These are phyloP conservation scores for Casaregolazyma lundiana DNA, from an alignment of 1,139 yeast genomes.

Conservation along the genomic window DNA sequence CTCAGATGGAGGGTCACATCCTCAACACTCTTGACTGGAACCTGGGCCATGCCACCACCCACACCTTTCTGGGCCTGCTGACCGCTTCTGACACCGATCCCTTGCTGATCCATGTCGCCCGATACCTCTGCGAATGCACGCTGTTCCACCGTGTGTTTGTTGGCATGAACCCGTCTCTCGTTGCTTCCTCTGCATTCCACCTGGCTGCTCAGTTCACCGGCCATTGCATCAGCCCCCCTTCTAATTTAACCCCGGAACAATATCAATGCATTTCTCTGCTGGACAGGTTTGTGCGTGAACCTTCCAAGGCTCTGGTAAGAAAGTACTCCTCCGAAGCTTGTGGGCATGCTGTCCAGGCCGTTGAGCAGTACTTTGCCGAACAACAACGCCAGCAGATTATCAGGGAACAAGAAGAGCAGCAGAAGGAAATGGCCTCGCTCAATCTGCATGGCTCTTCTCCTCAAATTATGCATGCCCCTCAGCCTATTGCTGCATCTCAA, in stretches of 20 bases:
- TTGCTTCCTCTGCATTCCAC: conserved; percentile 66
- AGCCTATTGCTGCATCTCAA: conserved; percentile 23
- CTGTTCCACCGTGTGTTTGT: conserved; percentile 67
- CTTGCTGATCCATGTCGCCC: conserved; percentile 36
- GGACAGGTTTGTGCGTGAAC: conserved; percentile 32
- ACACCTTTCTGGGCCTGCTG: conserved; percentile 33
- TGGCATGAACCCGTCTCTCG: conserved; percentile 53
- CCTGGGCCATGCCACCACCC: conserved; percentile 54
- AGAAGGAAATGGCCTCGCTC: conserved; percentile 2
- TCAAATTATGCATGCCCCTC: conserved; percentile 18
- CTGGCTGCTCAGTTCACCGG: conserved; percentile 64
- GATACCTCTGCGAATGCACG: conserved; percentile 75
- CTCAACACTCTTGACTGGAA: conserved; percentile 82
- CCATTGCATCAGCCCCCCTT: conserved; percentile 29
- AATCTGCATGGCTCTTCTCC: neutral
- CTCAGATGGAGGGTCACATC: conserved; percentile 94
- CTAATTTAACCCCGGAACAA: conserved; percentile 22
- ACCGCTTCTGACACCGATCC: conserved; percentile 24
- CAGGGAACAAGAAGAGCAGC: conserved; percentile 12
- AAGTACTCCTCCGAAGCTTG: conserved; percentile 32
- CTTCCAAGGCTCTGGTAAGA: conserved; percentile 35
- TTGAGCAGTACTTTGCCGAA: conserved; percentile 26
- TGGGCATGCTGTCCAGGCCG: conserved; percentile 29
- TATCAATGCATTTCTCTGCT: conserved; percentile 32
- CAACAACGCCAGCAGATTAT: conserved; percentile 9